Base-by-base conservation (phyloP, 805 yeast genomes). In the Saccharomycopsis fibuligera region DNA sequence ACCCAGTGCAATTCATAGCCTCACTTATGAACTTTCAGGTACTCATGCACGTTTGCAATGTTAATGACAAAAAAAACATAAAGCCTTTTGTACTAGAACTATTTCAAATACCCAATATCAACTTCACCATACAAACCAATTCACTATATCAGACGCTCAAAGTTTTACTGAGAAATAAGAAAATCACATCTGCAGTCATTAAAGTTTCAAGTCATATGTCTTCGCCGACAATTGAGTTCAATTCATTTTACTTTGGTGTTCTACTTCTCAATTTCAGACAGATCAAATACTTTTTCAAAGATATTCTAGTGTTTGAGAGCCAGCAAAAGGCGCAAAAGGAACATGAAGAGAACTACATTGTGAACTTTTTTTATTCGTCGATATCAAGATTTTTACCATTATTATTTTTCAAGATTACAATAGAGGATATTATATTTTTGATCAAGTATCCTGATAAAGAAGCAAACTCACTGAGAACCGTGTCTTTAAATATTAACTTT, bases 141-240 rank as follows among this genome's bases (percentile, higher is more conserved):
- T 33, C 67, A 16, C 54, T 67, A 2, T 69, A 66, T 35, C 73
- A 63, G 50, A 57, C 62, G 42, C 59, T 61, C n/a, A 57, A 47
- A 55, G 59, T 60, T 39, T 41, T 52, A 9, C 16, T 17, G 12
- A 24, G 38, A 22, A 37, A 43, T 22, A 41, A 38, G 16, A 42
- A 49, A 23, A 14, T 35, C 3, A 47, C 47, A 4, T 8, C 36
- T 5, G 67, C 76, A 0, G 58, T 69, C 22, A 48, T 65, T 2
- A 63, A 63, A 4, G 41, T 72, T 1, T 63, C 68, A 14, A 68
- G 69, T 21, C 72, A 70, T 44, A 40, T 73, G 2, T 64, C 76
- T 2, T 73, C 73, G 1, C 68, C 76, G 17, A 64, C 69, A 1
- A 35, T 73, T n/a, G 79, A 75, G 54, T 56, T 72, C 22, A 68